These are phyloP conservation scores for Daedalea quercina DNA, from an alignment of 768 basidiomycete genomes.

Conservation along the genomic window DNA sequence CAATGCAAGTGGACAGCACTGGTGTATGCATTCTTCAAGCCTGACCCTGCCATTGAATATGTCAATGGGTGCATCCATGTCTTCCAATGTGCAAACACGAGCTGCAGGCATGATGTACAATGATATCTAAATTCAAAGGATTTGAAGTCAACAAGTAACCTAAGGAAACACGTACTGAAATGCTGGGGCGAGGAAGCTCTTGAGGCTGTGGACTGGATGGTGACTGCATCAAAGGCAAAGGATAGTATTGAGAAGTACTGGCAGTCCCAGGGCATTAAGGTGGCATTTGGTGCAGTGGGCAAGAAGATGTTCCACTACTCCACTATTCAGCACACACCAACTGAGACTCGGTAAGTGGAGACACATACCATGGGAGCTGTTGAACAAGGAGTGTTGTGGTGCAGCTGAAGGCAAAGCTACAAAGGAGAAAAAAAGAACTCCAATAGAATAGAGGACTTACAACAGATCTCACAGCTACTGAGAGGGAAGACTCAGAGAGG, in stretches of 20 bases:
- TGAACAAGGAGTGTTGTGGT: too few species aligned
- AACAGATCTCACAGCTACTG: too few species aligned
- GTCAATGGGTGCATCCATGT: constrained; percentile 18
- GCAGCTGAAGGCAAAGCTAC: too few species aligned
- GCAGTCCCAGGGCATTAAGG: constrained; percentile 14
- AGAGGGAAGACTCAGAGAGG: too few species aligned
- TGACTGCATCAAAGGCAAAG: neutral
- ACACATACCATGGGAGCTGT: too few species aligned
- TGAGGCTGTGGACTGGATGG: constrained; percentile 7
- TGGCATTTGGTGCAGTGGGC: constrained; percentile 20
- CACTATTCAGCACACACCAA: constrained; percentile 19
- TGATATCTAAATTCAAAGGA: constrained; percentile 23
- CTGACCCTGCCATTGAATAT: constrained; percentile 18
- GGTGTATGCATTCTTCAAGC: constrained; percentile 30
- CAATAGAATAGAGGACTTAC: too few species aligned
- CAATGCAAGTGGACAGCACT: constrained; percentile 26
- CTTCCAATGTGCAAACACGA: constrained; percentile 21
- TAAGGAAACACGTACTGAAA: constrained; percentile 17
- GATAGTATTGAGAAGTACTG: neutral
- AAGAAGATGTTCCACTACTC: constrained; percentile 27
- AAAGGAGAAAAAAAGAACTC: too few species aligned
- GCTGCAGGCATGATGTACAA: constrained; percentile 14
- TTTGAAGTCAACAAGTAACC: constrained; percentile 24
- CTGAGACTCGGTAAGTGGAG: constrained; percentile 18
- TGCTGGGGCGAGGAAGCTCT: constrained; percentile 29